Conservation (phyloP, 495 filamentous ascomycete genomes). For the Bathelium albidoporum region DNA sequence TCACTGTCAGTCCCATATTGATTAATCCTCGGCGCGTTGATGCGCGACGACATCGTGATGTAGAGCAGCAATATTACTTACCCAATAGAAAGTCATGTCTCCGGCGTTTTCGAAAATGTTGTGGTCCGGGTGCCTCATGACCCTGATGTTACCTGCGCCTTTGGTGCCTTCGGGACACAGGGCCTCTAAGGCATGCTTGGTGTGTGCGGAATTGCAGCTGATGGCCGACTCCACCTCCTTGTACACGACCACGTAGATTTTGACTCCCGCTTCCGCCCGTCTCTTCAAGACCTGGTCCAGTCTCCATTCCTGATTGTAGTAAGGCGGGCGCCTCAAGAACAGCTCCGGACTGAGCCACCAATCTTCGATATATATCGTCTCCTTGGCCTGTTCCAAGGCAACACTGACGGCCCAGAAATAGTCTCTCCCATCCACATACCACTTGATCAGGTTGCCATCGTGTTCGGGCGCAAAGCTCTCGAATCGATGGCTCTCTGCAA, state of each 20-base stretch:
- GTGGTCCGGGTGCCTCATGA: constrained; percentile 93
- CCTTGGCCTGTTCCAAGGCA: constrained; percentile 75
- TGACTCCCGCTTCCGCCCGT: constrained; percentile 80
- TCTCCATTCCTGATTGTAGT: constrained; percentile 73
- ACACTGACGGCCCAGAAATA: constrained; percentile 90
- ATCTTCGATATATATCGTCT: constrained; percentile 90
- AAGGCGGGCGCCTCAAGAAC: constrained; percentile 77
- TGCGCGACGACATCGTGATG: not conserved
- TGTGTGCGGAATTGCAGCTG: constrained; percentile 87
- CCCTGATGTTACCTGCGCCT: constrained; percentile 74
- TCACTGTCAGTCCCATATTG: constrained; percentile 14
- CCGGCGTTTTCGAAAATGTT: constrained; percentile 87
- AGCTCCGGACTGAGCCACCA: constrained; percentile 97
- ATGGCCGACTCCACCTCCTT: constrained; percentile 77
- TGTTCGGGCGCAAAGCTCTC: constrained; percentile 75
- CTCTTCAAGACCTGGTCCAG: constrained; percentile 81
- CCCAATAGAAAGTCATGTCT: constrained; percentile 96
- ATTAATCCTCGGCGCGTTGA: not conserved
- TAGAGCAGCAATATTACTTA: constrained; percentile 5
- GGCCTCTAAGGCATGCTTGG: constrained; percentile 73
- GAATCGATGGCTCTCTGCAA: constrained; percentile 72
- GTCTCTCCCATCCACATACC: constrained; percentile 90
- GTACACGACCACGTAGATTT: constrained; percentile 90
- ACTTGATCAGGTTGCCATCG: constrained; percentile 81
- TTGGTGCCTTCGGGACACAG: constrained; percentile 71